These are phyloP conservation scores for Colletotrichum camelliae DNA, from an alignment of 2,329 filamentous ascomycete genomes.

Conservation along the genomic window DNA sequence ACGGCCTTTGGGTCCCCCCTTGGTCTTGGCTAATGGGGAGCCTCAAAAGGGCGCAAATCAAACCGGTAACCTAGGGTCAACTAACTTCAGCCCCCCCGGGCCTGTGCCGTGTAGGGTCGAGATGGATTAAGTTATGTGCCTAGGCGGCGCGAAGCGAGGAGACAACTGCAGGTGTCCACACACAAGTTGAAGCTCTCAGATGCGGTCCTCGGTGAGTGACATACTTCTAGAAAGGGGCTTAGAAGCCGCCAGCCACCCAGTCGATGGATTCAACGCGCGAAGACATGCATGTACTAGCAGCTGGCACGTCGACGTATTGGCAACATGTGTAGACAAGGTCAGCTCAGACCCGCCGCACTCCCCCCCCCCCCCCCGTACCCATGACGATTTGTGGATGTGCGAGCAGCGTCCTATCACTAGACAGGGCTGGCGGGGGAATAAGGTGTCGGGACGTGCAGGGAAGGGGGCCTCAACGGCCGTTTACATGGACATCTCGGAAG, in stretches of 20 bases:
- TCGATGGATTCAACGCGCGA: slow-evolving; percentile 8
- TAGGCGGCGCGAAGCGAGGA: slow-evolving; percentile 18
- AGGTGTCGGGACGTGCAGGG: neutral
- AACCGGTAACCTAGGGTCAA: neutral
- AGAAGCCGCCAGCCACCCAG: slow-evolving; percentile 18
- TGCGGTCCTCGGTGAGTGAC: slow-evolving; percentile 13
- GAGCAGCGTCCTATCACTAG: slow-evolving; percentile 14
- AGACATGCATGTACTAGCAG: slow-evolving; percentile 7
- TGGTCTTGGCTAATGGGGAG: slow-evolving; percentile 16
- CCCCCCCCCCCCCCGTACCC: neutral
- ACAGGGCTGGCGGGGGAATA: slow-evolving; percentile 16
- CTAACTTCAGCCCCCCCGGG: neutral
- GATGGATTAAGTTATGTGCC: slow-evolving; percentile 11
- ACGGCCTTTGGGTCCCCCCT: neutral
- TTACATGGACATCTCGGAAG: neutral
- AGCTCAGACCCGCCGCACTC: slow-evolving; percentile 13
- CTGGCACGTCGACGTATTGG: neutral
- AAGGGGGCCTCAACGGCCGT: slow-evolving; percentile 13
- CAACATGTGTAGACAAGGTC: neutral
- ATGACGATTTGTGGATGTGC: slow-evolving; percentile 1
- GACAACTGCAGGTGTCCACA: slow-evolving; percentile 13
- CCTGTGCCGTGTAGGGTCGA: slow-evolving; percentile 2
- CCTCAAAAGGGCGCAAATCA: slow-evolving; percentile 13
- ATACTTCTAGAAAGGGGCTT: slow-evolving; percentile 21
- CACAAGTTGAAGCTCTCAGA: slow-evolving; percentile 1